These are phyloP conservation scores for Nyssa sinensis DNA, from an alignment of 148 eudicot species.

Conservation along the genomic window DNA sequence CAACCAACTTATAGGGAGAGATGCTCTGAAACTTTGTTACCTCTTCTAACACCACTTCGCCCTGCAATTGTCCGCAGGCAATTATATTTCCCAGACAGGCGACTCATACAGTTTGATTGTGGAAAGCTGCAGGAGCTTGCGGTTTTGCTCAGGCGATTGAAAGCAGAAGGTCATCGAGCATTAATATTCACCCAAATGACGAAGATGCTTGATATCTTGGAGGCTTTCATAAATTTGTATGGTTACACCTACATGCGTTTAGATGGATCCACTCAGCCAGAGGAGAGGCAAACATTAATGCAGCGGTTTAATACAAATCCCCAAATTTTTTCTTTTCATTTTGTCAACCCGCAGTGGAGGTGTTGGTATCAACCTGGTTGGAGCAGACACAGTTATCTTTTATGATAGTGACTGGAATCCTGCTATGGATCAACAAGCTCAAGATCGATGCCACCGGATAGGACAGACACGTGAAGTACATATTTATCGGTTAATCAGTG, in stretches of 20 bases:
- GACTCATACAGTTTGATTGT: conserved; percentile 97
- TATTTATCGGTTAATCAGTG: conserved; percentile 87
- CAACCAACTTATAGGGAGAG: conserved; percentile 51
- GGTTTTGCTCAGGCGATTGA: conserved; percentile 72
- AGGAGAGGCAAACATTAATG: conserved; percentile 98
- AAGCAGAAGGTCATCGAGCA: conserved; percentile 93
- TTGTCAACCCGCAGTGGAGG: conserved; percentile 99
- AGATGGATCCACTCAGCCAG: conserved; percentile 98
- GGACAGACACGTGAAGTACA: conserved; percentile 99
- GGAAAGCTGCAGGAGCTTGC: conserved; percentile 99
- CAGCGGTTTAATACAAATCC: conserved; percentile 98
- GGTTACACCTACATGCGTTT: conserved; percentile 99
- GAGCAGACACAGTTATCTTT: conserved; percentile 97
- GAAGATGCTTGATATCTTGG: conserved; percentile 97
- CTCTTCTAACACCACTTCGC: conserved; percentile 79
- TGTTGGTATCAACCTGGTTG: conserved; percentile 95
- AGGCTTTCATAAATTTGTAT: conserved; percentile 90
- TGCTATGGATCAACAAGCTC: conserved; percentile 99
- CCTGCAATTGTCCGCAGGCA: conserved; percentile 97
- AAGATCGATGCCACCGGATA: conserved; percentile 96
- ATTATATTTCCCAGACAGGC: conserved; percentile 94
- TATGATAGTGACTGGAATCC: conserved; percentile 98
- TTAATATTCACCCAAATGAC: conserved; percentile 99
- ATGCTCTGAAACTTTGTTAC: conserved; percentile 63
- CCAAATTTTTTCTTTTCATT: conserved; percentile 90